Conservation (phyloP, 257 asterid species). For the Fraxinus excelsior region DNA sequence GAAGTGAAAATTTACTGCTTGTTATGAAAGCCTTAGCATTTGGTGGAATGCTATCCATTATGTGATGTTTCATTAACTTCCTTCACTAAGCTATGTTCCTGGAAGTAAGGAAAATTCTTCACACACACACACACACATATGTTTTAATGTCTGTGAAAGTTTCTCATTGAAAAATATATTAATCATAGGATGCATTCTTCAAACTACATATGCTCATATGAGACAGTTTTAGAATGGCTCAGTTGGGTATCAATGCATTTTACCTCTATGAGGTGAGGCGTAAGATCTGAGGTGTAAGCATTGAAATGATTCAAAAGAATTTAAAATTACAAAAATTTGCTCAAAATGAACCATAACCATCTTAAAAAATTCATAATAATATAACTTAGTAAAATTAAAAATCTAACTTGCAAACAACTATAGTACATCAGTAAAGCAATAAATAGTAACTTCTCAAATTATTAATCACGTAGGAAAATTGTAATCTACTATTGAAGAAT, state of each 20-base stretch:
- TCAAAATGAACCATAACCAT: not conserved
- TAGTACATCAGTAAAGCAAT: not conserved
- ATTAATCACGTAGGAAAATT: not conserved
- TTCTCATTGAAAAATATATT: not conserved
- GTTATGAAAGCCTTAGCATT: not conserved
- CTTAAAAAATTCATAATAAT: not conserved
- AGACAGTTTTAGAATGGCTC: not conserved
- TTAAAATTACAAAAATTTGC: not conserved
- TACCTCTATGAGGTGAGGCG: not conserved
- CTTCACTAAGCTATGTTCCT: not conserved
- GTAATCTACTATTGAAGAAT: not conserved
- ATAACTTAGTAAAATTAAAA: not conserved
- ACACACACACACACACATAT: not conserved
- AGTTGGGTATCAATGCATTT: not conserved
- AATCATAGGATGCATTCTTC: not conserved
- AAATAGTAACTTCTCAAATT: not conserved
- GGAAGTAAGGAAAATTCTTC: not conserved
- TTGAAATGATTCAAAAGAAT: not conserved
- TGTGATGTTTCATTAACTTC: not conserved
- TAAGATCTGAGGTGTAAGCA: not conserved
- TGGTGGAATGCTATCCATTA: not conserved
- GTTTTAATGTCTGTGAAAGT: not conserved
- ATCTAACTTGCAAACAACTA: not conserved
- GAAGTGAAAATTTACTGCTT: slow-evolving; percentile 8
- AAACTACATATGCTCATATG: not conserved